Evolutionary conservation across 2,329 filamentous ascomycete species (phyloP).

Genomic region (Penicillium sp.): DNA sequence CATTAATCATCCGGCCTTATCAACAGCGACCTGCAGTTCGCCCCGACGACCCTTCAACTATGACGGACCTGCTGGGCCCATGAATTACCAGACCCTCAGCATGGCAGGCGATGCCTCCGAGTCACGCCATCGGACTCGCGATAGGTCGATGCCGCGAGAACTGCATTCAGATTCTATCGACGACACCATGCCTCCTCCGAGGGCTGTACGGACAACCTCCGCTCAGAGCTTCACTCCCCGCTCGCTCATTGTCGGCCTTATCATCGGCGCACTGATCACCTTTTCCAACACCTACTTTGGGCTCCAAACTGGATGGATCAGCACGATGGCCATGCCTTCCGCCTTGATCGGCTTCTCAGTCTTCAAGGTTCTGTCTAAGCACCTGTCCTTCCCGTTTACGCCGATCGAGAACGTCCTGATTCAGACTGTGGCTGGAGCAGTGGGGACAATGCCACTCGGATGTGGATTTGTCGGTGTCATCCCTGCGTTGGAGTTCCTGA

Average conservation of each 20-base stretch:
- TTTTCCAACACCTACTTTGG: slow-evolving; percentile 99
- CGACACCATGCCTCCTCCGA: slow-evolving; percentile 3
- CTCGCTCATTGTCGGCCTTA: slow-evolving; percentile 72
- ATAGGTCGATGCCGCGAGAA: slow-evolving; percentile 6
- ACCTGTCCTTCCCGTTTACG: slow-evolving; percentile 77
- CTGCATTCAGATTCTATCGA: slow-evolving; percentile 2
- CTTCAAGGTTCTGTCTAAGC: slow-evolving; percentile 73
- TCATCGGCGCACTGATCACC: slow-evolving; percentile 85
- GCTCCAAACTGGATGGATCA: slow-evolving; percentile 81
- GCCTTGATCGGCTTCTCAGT: slow-evolving; percentile 92
- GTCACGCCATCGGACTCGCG: slow-evolving; percentile 3
- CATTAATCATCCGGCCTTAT: slow-evolving; percentile 21
- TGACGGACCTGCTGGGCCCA: slow-evolving; percentile 18
- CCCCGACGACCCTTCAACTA: slow-evolving; percentile 2
- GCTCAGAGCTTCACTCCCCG: slow-evolving; percentile 74
- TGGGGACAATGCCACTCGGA: slow-evolving; percentile 94
- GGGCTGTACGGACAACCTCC: slow-evolving; percentile 23
- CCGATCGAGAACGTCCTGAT: slow-evolving; percentile 96
- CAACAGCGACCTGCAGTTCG: slow-evolving; percentile 1
- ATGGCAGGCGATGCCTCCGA: slow-evolving; percentile 30
- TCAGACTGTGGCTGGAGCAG: slow-evolving; percentile 90
- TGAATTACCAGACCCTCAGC: slow-evolving; percentile 39
- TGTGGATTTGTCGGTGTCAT: slow-evolving; percentile 95
- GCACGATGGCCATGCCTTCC: slow-evolving; percentile 94
- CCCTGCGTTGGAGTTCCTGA: slow-evolving; percentile 82